Conservation (phyloP, 2,329 filamentous ascomycete species). For the Volutella citrinella region DNA sequence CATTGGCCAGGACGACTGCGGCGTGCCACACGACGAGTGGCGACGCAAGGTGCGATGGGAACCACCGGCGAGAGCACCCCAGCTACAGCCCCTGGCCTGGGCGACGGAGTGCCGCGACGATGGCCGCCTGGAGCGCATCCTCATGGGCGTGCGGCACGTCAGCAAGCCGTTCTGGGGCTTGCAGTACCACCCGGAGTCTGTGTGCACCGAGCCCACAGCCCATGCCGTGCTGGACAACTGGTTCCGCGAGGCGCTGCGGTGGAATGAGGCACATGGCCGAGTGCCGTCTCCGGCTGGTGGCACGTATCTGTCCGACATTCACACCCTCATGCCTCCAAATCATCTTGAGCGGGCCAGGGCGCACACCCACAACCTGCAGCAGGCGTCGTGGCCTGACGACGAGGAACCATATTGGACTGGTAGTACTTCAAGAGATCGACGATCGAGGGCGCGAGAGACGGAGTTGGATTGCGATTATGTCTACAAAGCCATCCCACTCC, state of each 20-base stretch:
- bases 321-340: conserved; percentile 23
- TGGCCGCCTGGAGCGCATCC: conserved; percentile 46
- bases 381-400: not conserved
- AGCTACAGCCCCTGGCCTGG: conserved; percentile 62
- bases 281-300: conserved; percentile 9
- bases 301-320: conserved; percentile 18
- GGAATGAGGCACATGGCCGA: conserved; percentile 45
- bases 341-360: conserved; percentile 20
- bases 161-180: conserved; percentile 77
- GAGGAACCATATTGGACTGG: conserved; percentile 13
- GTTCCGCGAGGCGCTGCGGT: conserved; percentile 64
- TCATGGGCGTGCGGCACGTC: conserved; percentile 75
- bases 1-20: conserved; percentile 43
- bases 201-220: conserved; percentile 72
- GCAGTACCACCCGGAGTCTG: conserved; percentile 88
- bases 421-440: not conserved
- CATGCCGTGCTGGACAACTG: conserved; percentile 68
- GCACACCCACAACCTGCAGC: conserved; percentile 4
- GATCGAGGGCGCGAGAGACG: conserved; percentile 12
- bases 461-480: conserved; percentile 29
- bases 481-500: conserved; percentile 42
- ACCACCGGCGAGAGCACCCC: conserved; percentile 30
- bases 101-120: conserved; percentile 43
- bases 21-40: conserved; percentile 17
- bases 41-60: conserved; percentile 35